Evolutionary conservation across 2,329 filamentous ascomycete species (phyloP), one percentile per base, ranked within the genome.

Genomic region (Ophiostoma piceae): DNA sequence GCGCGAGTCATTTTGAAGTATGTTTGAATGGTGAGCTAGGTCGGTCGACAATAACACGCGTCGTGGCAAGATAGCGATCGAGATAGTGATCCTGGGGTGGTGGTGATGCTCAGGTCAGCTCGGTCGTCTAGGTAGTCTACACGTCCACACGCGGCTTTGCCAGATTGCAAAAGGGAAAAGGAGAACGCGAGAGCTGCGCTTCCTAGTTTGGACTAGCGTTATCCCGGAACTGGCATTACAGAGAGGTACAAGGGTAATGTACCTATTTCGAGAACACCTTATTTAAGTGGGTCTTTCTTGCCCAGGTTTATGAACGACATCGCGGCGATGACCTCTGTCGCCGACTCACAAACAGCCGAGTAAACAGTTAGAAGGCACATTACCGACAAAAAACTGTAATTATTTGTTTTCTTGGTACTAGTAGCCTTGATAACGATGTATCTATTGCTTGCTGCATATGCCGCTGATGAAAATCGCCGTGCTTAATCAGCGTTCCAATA

Each of bases 1-100:
- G 95, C 95, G 81, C 94, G 92, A 75, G 95, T 97, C 95, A 98
- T 98, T 74, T 74, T 89, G 81, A 75, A 26, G 68, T 7, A 9
- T 8, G 3, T n/a, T 26, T 62, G 14, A 29, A 35, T 37, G 7
- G 39, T 5, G 22, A 19, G n/a, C 35, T 9, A 12, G 19, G 35
- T 43, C 64, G 64, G 22, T 22, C 19, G 64, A 22, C 65, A 14
- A 47, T 32, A 41, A 26, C 19, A 16, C 65, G 64, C 39, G 65
- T 8, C 22, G 65, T 65, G 16, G 62, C 62, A 29, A 37, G 62
- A 65, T 65, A 12, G 19, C n/a, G 62, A 9, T 14, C 7, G 35
- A 35, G 26, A 62, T 62, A 16, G 14, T 65, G 35, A 37, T 64
- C 43, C 16, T 47, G 16, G 60, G 32, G 32, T 39, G 60, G 60